These are phyloP conservation scores for Lagerstroemia speciosa DNA, from an alignment of 345 rosid species.

Conservation along the genomic window DNA sequence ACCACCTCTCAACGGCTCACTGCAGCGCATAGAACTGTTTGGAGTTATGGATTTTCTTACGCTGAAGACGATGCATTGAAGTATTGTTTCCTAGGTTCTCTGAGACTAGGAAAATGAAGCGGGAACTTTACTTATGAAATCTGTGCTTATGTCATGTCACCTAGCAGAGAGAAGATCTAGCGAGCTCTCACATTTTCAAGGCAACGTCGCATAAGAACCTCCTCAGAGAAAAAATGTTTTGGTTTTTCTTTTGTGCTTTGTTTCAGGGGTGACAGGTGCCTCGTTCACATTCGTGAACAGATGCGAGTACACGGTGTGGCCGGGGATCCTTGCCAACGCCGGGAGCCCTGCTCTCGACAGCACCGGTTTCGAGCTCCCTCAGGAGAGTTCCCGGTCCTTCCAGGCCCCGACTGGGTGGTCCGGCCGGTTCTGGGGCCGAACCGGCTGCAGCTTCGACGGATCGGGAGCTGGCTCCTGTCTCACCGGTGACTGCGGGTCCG, in stretches of 20 bases:
- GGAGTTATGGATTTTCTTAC: too few relatives aligned
- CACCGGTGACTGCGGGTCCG: slow-evolving; percentile 75
- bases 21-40: too few relatives aligned
- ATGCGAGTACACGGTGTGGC: slow-evolving; percentile 34
- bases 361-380: slow-evolving; percentile 29
- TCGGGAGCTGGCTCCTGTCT: slow-evolving; percentile 49
- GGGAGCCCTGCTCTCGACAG: slow-evolving; percentile 24
- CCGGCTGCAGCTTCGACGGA: slow-evolving; percentile 26
- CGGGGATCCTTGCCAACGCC: slow-evolving; percentile 26
- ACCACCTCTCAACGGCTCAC: background rate
- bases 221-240: too few relatives aligned
- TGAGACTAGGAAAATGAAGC: too few relatives aligned
- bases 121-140: too few relatives aligned
- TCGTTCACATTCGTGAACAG: slow-evolving; percentile 29
- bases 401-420: slow-evolving; percentile 38
- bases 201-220: background rate
- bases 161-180: too few relatives aligned
- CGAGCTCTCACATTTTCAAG: too few relatives aligned
- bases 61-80: background rate
- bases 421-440: slow-evolving; percentile 34
- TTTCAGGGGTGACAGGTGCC: slow-evolving; percentile 21
- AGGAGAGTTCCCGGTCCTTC: slow-evolving; percentile 21
- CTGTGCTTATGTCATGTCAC: too few relatives aligned
- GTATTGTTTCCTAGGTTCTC: too few relatives aligned
- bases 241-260: background rate